These are phyloP conservation scores for Talaromyces thailandensis DNA, from an alignment of 495 filamentous ascomycete genomes.

Conservation along the genomic window DNA sequence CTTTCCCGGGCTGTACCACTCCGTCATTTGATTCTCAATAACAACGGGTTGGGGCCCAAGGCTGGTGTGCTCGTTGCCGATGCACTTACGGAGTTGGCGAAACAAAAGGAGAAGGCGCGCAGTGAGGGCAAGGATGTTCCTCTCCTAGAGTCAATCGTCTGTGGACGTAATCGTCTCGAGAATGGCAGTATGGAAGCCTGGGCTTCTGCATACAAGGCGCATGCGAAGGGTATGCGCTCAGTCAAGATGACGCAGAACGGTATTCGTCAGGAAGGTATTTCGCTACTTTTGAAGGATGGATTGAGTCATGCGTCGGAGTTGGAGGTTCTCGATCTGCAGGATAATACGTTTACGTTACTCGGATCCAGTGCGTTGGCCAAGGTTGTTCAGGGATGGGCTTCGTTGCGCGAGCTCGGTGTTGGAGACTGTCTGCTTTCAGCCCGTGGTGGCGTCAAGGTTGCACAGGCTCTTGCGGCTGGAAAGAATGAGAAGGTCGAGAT, in stretches of 20 bases:
- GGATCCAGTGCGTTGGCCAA: slow-evolving; percentile 72
- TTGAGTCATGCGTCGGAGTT: slow-evolving; percentile 57
- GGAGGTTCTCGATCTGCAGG: slow-evolving; percentile 78
- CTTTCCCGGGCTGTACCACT: slow-evolving; percentile 77
- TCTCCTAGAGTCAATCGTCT: slow-evolving; percentile 85
- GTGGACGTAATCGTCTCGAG: slow-evolving; percentile 90
- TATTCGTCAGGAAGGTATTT: slow-evolving; percentile 88
- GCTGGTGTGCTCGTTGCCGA: slow-evolving; percentile 83
- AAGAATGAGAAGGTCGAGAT: slow-evolving; percentile 69
- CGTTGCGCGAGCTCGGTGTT: slow-evolving; percentile 74
- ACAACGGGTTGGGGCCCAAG: slow-evolving; percentile 92
- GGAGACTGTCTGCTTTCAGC: slow-evolving; percentile 77
- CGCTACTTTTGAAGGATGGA: slow-evolving; percentile 65
- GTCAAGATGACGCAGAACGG: slow-evolving; percentile 99
- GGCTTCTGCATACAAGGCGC: slow-evolving; percentile 75
- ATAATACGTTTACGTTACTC: slow-evolving; percentile 86
- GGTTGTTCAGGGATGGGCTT: slow-evolving; percentile 64
- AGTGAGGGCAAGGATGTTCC: slow-evolving; percentile 59
- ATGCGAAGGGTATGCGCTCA: slow-evolving; percentile 62
- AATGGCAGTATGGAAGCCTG: slow-evolving; percentile 93
- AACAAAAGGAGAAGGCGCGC: slow-evolving; percentile 70
- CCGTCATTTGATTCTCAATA: slow-evolving; percentile 88
- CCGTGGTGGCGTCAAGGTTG: slow-evolving; percentile 69
- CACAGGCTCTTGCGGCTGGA: slow-evolving; percentile 60
- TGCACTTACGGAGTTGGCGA: slow-evolving; percentile 63